These are phyloP conservation scores for Hyphodiscus hymeniophilus DNA, from an alignment of 495 filamentous ascomycete genomes.

Conservation along the genomic window DNA sequence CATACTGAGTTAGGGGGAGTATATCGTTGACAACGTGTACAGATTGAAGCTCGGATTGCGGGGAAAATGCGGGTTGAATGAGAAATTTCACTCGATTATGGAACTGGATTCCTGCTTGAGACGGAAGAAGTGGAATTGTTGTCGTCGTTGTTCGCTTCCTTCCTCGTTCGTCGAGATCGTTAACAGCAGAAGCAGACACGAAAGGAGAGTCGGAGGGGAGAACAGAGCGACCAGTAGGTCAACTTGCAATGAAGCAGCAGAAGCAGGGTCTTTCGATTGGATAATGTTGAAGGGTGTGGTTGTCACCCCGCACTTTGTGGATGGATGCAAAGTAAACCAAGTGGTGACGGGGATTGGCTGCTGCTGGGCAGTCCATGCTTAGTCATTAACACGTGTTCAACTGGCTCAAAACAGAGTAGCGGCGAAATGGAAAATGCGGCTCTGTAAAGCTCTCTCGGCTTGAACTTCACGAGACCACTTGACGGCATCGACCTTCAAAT, in stretches of 20 bases:
- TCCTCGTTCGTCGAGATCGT: not conserved
- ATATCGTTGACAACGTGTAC: not conserved
- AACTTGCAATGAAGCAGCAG: not conserved
- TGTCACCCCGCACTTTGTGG: slow-evolving; percentile 15
- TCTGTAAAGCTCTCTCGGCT: slow-evolving; percentile 8
- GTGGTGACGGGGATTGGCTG: not conserved
- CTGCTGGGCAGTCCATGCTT: not conserved
- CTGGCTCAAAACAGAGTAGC: not conserved
- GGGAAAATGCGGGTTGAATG: not conserved
- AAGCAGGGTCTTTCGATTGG: slow-evolving; percentile 8
- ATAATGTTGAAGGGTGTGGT: not conserved
- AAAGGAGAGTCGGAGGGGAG: not conserved
- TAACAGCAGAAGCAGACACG: not conserved
- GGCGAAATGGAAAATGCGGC: not conserved
- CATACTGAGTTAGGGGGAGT: slow-evolving; percentile 23
- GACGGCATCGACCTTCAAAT: slow-evolving; percentile 14
- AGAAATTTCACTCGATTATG: not conserved
- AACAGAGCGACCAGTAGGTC: slow-evolving; percentile 2
- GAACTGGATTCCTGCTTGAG: not conserved
- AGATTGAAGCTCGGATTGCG: not conserved
- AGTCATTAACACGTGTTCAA: not conserved
- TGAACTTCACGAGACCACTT: slow-evolving; percentile 5
- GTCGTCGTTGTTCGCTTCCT: not conserved
- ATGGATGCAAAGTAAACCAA: not conserved
- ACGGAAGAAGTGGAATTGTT: not conserved